Conservation (phyloP, 345 rosid genomes). For the Cardamine resedifolia region DNA sequence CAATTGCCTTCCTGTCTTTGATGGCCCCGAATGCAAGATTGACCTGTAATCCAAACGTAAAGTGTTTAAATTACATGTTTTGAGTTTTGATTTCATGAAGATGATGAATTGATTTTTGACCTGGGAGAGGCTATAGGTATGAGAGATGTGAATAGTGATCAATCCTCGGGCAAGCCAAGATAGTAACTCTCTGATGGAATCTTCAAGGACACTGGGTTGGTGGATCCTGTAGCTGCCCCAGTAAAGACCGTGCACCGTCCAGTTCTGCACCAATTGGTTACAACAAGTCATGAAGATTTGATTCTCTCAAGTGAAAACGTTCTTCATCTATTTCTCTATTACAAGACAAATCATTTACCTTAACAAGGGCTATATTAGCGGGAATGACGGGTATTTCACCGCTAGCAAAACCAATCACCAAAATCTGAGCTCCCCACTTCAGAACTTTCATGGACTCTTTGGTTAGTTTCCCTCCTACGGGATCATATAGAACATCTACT, state of each 20-base stretch:
- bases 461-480: conserved; percentile 82
- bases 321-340: background rate
- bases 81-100: background rate
- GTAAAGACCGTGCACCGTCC: conserved; percentile 96
- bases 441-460: conserved; percentile 78
- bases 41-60: conserved; percentile 49
- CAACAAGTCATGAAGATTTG: conserved; percentile 1
- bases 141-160: conserved; percentile 74
- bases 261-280: conserved; percentile 59
- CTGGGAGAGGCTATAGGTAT: conserved; percentile 64
- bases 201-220: conserved; percentile 61
- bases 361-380: conserved; percentile 85
- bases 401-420: conserved; percentile 89
- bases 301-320: conserved; percentile 6
- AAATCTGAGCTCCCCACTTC: conserved; percentile 92
- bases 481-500: conserved; percentile 84
- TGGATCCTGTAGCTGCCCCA: conserved; percentile 86
- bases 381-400: conserved; percentile 85
- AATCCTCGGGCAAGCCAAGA: conserved; percentile 72
- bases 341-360: conserved; percentile 48
- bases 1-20: conserved; percentile 83
- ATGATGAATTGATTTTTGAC: conserved; percentile 37
- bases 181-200: conserved; percentile 71
- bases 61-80: background rate
- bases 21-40: conserved; percentile 74